Percentiles rank a stretch among this genome's conserved stretches.
Conservation (phyloP, 2,329 filamentous ascomycete genomes). For the Setomelanomma holmii region DNA sequence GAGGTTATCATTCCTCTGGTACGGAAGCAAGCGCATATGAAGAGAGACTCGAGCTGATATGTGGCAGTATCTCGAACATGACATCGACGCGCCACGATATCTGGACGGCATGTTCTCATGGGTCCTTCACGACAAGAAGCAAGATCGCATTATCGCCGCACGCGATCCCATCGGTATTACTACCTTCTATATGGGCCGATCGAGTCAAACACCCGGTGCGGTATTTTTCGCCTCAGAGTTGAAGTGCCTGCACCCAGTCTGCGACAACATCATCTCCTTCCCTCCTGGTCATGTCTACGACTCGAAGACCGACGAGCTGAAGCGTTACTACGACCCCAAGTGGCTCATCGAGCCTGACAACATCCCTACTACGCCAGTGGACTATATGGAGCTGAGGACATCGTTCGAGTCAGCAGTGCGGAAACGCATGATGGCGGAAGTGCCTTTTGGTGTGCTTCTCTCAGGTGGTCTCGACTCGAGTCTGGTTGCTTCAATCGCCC, state of each 20-base stretch:
- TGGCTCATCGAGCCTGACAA: conserved; percentile 85
- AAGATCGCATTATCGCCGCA: conserved; percentile 90
- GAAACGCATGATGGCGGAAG: conserved; percentile 98
- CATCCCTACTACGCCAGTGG: conserved; percentile 79
- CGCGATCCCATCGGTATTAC: conserved; percentile 97
- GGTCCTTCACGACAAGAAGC: conserved; percentile 94
- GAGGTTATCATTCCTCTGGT: conserved; percentile 98
- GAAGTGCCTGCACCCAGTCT: conserved; percentile 90
- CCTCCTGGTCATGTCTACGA: conserved; percentile 96
- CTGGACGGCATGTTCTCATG: conserved; percentile 99
- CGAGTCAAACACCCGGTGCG: conserved; percentile 79
- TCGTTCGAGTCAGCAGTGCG: conserved; percentile 89
- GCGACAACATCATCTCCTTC: conserved; percentile 93
- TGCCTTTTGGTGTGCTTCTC: conserved; percentile 93
- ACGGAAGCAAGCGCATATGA: conserved; percentile 46
- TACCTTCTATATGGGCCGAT: conserved; percentile 93
- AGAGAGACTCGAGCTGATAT: conserved; percentile 23
- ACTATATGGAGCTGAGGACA: conserved; percentile 81
- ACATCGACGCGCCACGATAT: conserved; percentile 87
- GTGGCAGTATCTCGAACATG: conserved; percentile 85
- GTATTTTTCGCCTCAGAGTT: conserved; percentile 97
- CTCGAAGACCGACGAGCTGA: conserved; percentile 84
- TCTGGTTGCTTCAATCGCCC: conserved; percentile 91
- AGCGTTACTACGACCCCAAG: conserved; percentile 86
- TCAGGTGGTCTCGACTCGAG: conserved; percentile 97